Base-by-base conservation (phyloP, 2,329 filamentous ascomycete genomes). In the Aspergillus bombycis region DNA sequence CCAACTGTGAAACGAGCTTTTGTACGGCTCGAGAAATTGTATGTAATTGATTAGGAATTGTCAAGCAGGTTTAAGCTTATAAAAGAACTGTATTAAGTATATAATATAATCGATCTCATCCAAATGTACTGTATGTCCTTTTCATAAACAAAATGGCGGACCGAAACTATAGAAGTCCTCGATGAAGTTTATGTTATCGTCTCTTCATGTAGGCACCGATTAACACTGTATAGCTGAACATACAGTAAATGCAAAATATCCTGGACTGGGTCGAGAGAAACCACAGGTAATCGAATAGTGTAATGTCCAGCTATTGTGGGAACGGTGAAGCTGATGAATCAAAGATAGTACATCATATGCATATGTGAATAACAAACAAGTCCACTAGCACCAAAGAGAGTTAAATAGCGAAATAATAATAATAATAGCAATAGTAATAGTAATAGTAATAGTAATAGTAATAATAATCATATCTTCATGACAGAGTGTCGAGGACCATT, bases 151-250 rank as follows among this genome's bases (percentile, higher is more conserved):
- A 32, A 19, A 14, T 52, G 16, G 28, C 16, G 45, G 34, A 34
- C 38, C 43, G 19, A 58, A 21, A 50, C 16, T 16, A n/a, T 19
- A 46, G 32, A 52, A 45, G 10, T 10, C 46, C 11, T 21, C 32
- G 30, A 53, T 32, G 10, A 43, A 7, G 30, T 23, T 19, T 45
- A 45, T 21, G 34, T 43, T n/a, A 26, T 45, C 58, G 28, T 60
- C 30, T 32, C 26, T 60, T 60, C 58, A 60, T 60, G 23, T 59
- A 60, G 57, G 28, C 48, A 53, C 34, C 45, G 32, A 28, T 28
- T 45, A 10, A 23, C 28, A 60, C 16, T 1, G 11, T 54, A 34
- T 11, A 52, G 26, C 8, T 21, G 48, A 9, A 16, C 28, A 34
- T n/a, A 34, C 12, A 4, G 11, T 28, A 21, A 52, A 19, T 30